Evolutionary conservation across 495 filamentous ascomycete genomes (phyloP).

Genomic region (Halenospora varia): DNA sequence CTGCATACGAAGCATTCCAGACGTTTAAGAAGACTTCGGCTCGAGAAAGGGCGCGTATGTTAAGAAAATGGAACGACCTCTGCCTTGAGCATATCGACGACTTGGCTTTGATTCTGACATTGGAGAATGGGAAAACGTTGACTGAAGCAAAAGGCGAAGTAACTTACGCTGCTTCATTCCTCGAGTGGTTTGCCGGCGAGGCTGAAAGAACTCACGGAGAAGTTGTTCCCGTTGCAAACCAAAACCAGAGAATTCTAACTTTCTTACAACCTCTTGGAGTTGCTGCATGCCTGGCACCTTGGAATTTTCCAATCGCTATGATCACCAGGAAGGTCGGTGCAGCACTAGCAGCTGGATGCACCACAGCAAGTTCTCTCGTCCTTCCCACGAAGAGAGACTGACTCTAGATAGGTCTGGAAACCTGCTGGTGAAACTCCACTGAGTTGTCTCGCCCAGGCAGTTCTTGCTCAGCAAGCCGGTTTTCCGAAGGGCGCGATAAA

Average conservation of each 20-base stretch:
- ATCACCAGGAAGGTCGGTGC: slow-evolving; percentile 35
- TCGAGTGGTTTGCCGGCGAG: slow-evolving; percentile 78
- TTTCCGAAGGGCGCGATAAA: slow-evolving; percentile 81
- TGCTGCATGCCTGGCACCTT: slow-evolving; percentile 19
- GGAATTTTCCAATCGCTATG: slow-evolving; percentile 39
- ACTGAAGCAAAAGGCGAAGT: slow-evolving; percentile 70
- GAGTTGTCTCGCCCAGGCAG: slow-evolving; percentile 72
- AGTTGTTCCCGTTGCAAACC: slow-evolving; percentile 30
- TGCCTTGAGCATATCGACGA: slow-evolving; percentile 85
- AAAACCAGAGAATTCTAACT: slow-evolving; percentile 22
- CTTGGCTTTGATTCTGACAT: slow-evolving; percentile 79
- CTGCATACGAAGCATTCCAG: slow-evolving; percentile 65
- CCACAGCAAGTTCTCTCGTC: slow-evolving; percentile 37
- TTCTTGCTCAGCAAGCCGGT: slow-evolving; percentile 74
- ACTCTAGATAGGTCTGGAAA: slow-evolving; percentile 56
- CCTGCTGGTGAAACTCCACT: slow-evolving; percentile 80
- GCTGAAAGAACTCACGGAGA: slow-evolving; percentile 67
- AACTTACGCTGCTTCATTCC: slow-evolving; percentile 66
- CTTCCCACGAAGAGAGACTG: not conserved
- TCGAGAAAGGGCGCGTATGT: slow-evolving; percentile 71
- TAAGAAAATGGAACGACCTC: slow-evolving; percentile 84
- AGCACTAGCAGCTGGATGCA: slow-evolving; percentile 50
- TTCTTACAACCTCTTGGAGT: slow-evolving; percentile 36
- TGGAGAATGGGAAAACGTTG: slow-evolving; percentile 73
- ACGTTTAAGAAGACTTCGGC: slow-evolving; percentile 69